A percentile compares a stretch with the other conserved stretches of the same genome.
Evolutionary conservation across 2,329 filamentous ascomycete genomes (phyloP).

Genomic region (Ophiostoma fasciatum): DNA sequence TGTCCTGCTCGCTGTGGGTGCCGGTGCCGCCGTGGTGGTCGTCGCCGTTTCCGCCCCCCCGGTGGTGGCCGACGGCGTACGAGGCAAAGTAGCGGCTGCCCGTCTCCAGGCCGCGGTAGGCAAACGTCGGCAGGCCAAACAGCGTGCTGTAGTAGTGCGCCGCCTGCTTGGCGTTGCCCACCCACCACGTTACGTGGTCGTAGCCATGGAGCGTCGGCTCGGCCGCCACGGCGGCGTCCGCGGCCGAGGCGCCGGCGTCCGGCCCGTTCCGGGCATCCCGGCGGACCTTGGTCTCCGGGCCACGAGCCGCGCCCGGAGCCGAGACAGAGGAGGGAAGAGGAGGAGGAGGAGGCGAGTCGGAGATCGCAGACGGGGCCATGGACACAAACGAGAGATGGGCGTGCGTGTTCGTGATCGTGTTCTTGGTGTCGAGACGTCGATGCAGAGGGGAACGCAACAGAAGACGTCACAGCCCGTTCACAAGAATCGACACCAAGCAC

Average conservation of each 20-base stretch:
- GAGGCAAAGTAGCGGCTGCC: slow-evolving; percentile 68
- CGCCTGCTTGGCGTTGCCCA: slow-evolving; percentile 92
- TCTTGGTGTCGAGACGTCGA: background rate
- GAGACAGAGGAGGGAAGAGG: no score
- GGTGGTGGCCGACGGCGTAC: slow-evolving; percentile 60
- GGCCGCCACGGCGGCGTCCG: background rate
- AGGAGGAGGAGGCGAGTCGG: slow-evolving; percentile 35
- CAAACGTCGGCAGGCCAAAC: slow-evolving; percentile 72
- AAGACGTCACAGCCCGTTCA: no score
- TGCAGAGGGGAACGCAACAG: background rate
- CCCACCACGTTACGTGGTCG: slow-evolving; percentile 90
- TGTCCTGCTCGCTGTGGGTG: slow-evolving; percentile 27
- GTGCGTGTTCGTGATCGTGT: background rate
- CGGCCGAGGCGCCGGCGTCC: background rate
- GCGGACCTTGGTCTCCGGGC: slow-evolving; percentile 29
- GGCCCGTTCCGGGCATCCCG: slow-evolving; percentile 1
- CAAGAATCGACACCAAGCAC: no score
- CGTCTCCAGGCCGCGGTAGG: slow-evolving; percentile 80
- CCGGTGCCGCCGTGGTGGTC: slow-evolving; percentile 1
- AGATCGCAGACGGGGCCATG: slow-evolving; percentile 47
- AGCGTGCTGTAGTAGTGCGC: slow-evolving; percentile 77
- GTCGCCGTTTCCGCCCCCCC: no score
- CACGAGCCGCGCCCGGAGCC: slow-evolving; percentile 34
- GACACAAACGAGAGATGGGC: slow-evolving; percentile 18
- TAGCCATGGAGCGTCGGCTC: slow-evolving; percentile 59